Base-by-base conservation (phyloP, 345 rosid genomes). In the Aethionema arabicum region DNA sequence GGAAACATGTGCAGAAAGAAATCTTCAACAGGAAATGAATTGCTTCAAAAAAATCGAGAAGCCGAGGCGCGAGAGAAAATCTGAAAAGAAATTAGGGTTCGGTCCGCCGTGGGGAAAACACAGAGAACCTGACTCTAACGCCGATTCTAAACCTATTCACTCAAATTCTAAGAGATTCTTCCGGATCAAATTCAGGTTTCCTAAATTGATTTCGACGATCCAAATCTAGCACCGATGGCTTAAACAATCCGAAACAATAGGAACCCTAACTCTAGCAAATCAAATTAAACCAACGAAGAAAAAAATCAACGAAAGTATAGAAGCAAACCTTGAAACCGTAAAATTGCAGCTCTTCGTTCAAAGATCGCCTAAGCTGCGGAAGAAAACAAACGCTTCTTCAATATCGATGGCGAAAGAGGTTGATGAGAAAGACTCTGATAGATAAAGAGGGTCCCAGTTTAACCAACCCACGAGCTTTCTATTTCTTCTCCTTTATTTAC, bases 301-400 rank as follows among this genome's bases (percentile, higher is more conserved):
- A 51, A 40, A 40, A 40, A 40, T 0, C 44, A 11, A 40, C 11
- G 44, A 7, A 12, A 40, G n/a, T 11, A 52, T 52, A 38, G 39
- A 32, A 48, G 3, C 58, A 31, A 63, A 65, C 69, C 69, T 41
- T 12, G 42, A 35, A 43, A 35, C 9, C 43, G 11, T 40, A 12
- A 40, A 8, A 11, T 40, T 8, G 44, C 11, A 6, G 44, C 11
- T 8, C 43, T 27, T 12, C 31, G 41, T 30, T 40, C 35, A n/a
- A 11, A 15, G 55, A 12, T 51, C 55, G 15, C 55, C 55, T 5
- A 3, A 30, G 31, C 13, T 11, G 15, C 11, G 67, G 57, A 63
- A 16, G 38, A 33, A 44, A 52, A 59, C 4, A n/a, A n/a, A 12
- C 8, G 27, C 21, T 29, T 8, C 3, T 35, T 35, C 2, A 41